phyloP scores from a whole-genome alignment of 2,329 filamentous ascomycete genomes.

The Talaromyces amestolkiae region DNA sequence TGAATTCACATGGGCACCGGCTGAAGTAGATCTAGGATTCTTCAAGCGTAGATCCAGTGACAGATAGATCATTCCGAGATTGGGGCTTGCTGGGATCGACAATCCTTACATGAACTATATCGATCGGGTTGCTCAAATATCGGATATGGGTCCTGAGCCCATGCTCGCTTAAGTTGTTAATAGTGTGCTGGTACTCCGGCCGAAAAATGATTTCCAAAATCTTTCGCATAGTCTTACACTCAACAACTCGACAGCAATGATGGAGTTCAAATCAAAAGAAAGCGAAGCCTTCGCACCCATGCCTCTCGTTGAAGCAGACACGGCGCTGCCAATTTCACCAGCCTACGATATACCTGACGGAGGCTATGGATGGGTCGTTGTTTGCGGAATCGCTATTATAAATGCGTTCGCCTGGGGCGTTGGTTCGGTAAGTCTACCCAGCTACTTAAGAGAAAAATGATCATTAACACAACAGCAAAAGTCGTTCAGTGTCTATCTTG shows the following conservation, averaged over 20 bases:
- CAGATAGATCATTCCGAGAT: background rate
- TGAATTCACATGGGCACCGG: background rate
- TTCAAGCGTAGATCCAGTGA: no score
- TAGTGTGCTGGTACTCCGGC: background rate
- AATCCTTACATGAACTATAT: background rate
- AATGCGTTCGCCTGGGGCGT: background rate
- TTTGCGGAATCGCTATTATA: background rate
- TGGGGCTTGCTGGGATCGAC: background rate
- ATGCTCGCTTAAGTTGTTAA: background rate
- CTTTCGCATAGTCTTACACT: background rate
- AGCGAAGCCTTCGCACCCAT: background rate
- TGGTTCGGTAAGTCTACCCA: background rate
- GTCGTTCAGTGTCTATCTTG: slow-evolving; percentile 2
- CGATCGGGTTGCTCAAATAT: background rate
- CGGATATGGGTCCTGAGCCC: background rate
- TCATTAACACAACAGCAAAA: background rate
- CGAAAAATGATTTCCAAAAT: background rate
- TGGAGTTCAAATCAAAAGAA: background rate
- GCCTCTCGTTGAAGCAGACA: background rate
- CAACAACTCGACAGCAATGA: background rate
- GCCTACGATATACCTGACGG: background rate
- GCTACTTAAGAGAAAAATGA: no score
- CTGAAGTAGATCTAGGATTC: background rate
- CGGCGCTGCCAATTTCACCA: background rate
- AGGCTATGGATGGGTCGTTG: background rate